Conservation (phyloP, 352 stramenopile species). For the Phytopythium oedochilum region DNA sequence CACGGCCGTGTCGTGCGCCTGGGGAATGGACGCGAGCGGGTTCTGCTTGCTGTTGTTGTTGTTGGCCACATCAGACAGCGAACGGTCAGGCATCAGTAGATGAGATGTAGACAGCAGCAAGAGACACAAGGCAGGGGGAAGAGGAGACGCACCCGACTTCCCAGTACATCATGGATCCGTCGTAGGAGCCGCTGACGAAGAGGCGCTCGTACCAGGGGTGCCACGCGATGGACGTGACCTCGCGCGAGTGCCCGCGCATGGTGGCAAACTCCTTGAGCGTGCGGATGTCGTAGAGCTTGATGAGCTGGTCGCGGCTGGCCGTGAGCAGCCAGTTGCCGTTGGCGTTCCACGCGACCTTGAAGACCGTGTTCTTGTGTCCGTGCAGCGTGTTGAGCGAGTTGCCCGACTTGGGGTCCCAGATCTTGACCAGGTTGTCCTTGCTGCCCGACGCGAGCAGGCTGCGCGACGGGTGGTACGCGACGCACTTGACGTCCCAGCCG, state of each 20-base stretch:
- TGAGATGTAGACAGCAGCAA: too few species aligned
- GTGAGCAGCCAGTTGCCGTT: constrained; percentile 98
- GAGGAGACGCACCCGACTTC: constrained; percentile 83
- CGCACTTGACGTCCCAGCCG: constrained; percentile 97
- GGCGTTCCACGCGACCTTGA: constrained; percentile 96
- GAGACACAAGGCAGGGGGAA: too few species aligned
- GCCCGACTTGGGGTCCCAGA: constrained; percentile 96
- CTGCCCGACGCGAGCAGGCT: constrained; percentile 92
- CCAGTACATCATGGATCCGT: constrained; percentile 97
- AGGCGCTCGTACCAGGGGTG: constrained; percentile 96
- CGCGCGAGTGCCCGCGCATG: constrained; percentile 94
- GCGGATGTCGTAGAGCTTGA: constrained; percentile 99
- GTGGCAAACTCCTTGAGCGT: constrained; percentile 95
- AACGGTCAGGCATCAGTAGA: too few species aligned
- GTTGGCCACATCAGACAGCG: constrained; percentile 7
- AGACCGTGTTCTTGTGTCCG: constrained; percentile 98
- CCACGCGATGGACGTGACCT: constrained; percentile 96
- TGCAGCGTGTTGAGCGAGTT: constrained; percentile 94
- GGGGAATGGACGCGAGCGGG: constrained; percentile 76
- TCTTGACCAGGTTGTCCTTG: constrained; percentile 97
- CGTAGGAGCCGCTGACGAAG: constrained; percentile 96
- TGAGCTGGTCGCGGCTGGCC: constrained; percentile 95
- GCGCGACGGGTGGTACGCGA: constrained; percentile 95
- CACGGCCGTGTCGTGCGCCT: constrained; percentile 96
- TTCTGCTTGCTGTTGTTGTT: constrained; percentile 62